Percentiles rank a stretch among this genome's conserved stretches.
These are phyloP conservation scores for Elaeis guineensis DNA, from an alignment of 176 grass and related monocot species.

Conservation along the genomic window DNA sequence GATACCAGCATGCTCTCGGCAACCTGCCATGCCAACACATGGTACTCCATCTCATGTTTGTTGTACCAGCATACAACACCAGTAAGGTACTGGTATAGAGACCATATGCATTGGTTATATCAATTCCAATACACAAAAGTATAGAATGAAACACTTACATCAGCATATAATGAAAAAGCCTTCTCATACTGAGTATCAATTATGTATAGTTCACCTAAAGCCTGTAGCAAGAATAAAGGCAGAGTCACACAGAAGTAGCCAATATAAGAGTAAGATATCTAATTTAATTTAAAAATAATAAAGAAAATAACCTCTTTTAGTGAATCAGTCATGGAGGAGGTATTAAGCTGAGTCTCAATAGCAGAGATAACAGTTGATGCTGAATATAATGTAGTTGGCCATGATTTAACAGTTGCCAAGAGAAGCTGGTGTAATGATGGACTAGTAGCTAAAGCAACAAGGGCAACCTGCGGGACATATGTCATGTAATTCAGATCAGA, in stretches of 20 bases:
- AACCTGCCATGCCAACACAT: too few species aligned
- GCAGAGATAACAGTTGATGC: conserved; percentile 82
- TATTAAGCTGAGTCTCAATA: conserved; percentile 74
- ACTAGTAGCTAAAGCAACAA: conserved; percentile 83
- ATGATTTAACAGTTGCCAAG: conserved; percentile 67
- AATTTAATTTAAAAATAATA: conserved; percentile 11
- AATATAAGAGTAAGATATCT: conserved; percentile 17
- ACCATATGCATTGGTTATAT: too few species aligned
- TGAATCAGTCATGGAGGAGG: conserved; percentile 65
- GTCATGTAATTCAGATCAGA: background rate
- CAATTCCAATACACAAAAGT: background rate
- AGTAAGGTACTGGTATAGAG: too few species aligned
- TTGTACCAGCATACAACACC: too few species aligned
- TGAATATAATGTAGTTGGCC: conserved; percentile 74
- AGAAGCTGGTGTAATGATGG: conserved; percentile 82
- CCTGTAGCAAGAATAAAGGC: conserved; percentile 35
- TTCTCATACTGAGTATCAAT: conserved; percentile 77
- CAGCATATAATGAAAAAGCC: conserved; percentile 73
- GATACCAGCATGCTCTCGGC: too few species aligned
- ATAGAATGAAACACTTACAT: conserved; percentile 54
- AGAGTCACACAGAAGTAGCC: conserved; percentile 21
- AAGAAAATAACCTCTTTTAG: conserved; percentile 59
- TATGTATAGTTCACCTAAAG: conserved; percentile 77
- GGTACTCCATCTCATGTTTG: too few species aligned
- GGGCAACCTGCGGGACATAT: conserved; percentile 62